Conservation (phyloP, 2,329 filamentous ascomycete species). For the Aspergillus amoenus region DNA sequence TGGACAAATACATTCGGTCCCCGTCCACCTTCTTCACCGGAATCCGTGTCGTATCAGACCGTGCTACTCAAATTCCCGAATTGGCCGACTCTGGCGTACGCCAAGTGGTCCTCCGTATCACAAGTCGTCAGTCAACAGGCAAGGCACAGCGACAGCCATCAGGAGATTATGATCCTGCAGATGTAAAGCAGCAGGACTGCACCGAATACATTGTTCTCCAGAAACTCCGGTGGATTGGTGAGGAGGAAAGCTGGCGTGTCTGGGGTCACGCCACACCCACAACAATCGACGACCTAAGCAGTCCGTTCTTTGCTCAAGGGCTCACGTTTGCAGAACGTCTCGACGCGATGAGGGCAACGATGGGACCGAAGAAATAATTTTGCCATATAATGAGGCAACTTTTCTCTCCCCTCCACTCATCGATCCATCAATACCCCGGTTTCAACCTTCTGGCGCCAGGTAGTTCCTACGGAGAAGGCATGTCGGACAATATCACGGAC, state of each 20-base stretch:
- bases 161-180: not conserved
- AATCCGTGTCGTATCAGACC: conserved; percentile 42
- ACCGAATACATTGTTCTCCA: conserved; percentile 54
- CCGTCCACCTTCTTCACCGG: conserved; percentile 39
- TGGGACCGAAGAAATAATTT: conserved; percentile 18
- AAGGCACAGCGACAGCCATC: conserved; percentile 15
- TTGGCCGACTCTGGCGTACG: conserved; percentile 38
- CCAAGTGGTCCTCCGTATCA: conserved; percentile 42
- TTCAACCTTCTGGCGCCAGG: not conserved
- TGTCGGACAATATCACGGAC: not conserved
- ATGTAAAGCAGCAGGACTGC: conserved; percentile 42
- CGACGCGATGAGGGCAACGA: conserved; percentile 28
- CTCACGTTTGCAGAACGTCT: conserved; percentile 37
- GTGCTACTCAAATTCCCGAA: conserved; percentile 42
- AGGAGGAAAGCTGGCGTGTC: conserved; percentile 48
- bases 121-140: conserved; percentile 37
- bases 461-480: not conserved
- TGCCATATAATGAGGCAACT: not conserved
- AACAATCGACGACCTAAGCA: conserved; percentile 38
- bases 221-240: conserved; percentile 42
- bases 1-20: conserved; percentile 38
- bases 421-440: not conserved
- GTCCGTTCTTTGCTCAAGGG: conserved; percentile 36
- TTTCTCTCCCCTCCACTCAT: not conserved
- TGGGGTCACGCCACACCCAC: conserved; percentile 51